Evolutionary conservation across 1,139 yeast genomes (phyloP), one percentile per base, ranked within the genome.

Genomic region (Pichia sp.): DNA sequence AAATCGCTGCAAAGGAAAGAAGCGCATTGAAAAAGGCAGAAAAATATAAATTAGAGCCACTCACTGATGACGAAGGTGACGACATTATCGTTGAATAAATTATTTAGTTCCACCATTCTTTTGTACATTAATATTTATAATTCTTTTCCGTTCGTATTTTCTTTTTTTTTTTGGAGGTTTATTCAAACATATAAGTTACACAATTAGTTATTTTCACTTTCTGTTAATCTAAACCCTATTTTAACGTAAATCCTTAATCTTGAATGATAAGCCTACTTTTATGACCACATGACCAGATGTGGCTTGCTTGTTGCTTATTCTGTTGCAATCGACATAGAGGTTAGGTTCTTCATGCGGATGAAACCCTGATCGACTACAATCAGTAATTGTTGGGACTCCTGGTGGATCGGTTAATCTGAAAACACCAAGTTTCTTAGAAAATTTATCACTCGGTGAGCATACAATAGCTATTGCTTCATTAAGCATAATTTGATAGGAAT

Each of bases 391-490:
- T 10, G 74, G 75, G 18, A 79, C 65, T 2, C 86, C 86, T 0
- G 79, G 78, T 10, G 85, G 84, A 55, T 79, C 83, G 1, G 83
- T 78, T 33, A 80, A 65, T 47, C 85, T 66, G 62, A 78, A 80
- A 2, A 74, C 67, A 1, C 83, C 84, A 64, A 75, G 66, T 29
- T 71, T 64, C n/a, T 79, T 79, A 6, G 54, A 45, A 39, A 59
- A 61, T 40, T 58, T 57, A 25, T 68, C 67, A 44, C 63, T 59
- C 7, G 85, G 85, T 1, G 85, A 72, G 57, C 82, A 76, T 1
- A 80, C 85, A 40, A 80, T 71, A 10, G 85, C 85, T 40, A 80
- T 71, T 0, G 83, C 79, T 59, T 80, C 86, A 30, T 81, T 79
- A n/a, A 80, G 67, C 85, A 80, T 79, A 47, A 79, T 70, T 62